phyloP scores from a whole-genome alignment of 1,139 yeast species.

The Pichia sp. region DNA sequence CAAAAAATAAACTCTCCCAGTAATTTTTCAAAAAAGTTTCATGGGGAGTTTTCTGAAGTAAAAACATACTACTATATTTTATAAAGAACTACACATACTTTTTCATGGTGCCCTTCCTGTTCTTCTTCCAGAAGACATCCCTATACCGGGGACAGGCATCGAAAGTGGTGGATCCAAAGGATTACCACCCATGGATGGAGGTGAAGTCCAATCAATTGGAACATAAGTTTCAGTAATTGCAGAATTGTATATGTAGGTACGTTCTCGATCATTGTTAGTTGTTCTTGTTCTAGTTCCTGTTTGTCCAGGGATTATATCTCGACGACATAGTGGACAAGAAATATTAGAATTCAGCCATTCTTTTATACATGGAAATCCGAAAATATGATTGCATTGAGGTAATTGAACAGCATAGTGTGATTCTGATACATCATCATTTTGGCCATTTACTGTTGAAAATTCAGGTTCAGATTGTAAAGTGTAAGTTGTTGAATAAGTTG shows the following conservation, averaged over 20 bases:
- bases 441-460: not conserved
- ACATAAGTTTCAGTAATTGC: slow-evolving; percentile 27
- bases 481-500: slow-evolving; percentile 8
- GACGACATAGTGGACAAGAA: slow-evolving; percentile 31
- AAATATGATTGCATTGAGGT: slow-evolving; percentile 28
- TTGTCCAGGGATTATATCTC: slow-evolving; percentile 22
- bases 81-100: no score
- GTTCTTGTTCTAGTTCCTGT: not conserved
- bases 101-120: slow-evolving; percentile 18
- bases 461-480: not conserved
- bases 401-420: slow-evolving; percentile 25
- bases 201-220: slow-evolving; percentile 28
- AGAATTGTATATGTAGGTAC: slow-evolving; percentile 19
- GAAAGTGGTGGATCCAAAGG: slow-evolving; percentile 25
- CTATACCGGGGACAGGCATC: slow-evolving; percentile 24
- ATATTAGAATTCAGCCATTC: slow-evolving; percentile 28
- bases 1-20: no score
- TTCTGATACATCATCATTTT: not conserved
- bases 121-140: slow-evolving; percentile 24
- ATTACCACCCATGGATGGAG: slow-evolving; percentile 16
- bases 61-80: no score
- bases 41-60: no score
- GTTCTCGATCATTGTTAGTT: not conserved
- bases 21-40: no score
- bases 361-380: slow-evolving; percentile 29